Evolutionary conservation across 768 basidiomycete species (phyloP).

Genomic region (Mycena maculata): DNA sequence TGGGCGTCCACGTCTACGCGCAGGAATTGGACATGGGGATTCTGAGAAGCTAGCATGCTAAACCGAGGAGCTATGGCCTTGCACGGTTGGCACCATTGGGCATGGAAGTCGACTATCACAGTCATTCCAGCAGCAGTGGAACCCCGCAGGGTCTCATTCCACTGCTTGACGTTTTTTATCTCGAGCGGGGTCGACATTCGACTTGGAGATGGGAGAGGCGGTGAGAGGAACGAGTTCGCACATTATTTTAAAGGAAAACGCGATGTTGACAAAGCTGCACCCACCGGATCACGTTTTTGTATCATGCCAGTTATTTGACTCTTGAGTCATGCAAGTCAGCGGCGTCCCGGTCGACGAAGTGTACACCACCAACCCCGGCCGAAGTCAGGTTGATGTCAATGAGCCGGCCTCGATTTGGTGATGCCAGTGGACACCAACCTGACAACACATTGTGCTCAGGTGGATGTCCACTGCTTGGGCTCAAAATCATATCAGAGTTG

Average conservation of each 20-base stretch:
- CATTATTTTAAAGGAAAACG: conserved; percentile 23
- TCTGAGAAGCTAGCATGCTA: conserved; percentile 21
- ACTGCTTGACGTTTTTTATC: conserved; percentile 43
- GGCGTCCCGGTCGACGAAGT: no score
- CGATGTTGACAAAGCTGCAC: conserved; percentile 12
- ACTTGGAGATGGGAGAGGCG: not conserved
- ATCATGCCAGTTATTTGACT: no score
- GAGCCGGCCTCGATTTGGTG: no score
- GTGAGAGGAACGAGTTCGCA: not conserved
- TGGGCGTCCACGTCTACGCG: conserved; percentile 36
- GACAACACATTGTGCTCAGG: no score
- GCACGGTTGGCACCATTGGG: conserved; percentile 36
- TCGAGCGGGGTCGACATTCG: not conserved
- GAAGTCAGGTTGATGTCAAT: no score
- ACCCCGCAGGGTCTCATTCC: conserved; percentile 51
- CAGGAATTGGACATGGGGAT: conserved; percentile 34
- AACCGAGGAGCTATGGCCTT: conserved; percentile 35
- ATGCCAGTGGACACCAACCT: no score
- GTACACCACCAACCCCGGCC: no score
- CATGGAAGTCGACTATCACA: conserved; percentile 32
- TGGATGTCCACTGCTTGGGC: no score
- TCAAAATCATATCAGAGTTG: no score
- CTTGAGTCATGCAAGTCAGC: no score
- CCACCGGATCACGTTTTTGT: conserved; percentile 6
- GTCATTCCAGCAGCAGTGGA: conserved; percentile 34